Evolutionary conservation across 805 yeast species (phyloP), one percentile per base, ranked within the genome.

Genomic region (Saccharomycopsis sp.): DNA sequence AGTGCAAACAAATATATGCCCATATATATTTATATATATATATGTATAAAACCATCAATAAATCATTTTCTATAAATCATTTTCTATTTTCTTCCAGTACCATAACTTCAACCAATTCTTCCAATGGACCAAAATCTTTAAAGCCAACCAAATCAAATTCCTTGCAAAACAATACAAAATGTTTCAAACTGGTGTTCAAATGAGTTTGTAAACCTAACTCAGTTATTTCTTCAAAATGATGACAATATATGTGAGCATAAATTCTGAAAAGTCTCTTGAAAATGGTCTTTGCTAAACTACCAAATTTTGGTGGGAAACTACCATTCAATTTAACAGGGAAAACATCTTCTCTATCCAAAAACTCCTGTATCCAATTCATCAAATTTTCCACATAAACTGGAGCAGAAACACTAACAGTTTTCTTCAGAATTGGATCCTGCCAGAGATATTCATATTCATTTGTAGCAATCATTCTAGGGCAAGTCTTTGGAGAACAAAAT

Each of bases 391-490:
- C 93, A 58, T 93, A 93, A 45, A 85, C 94, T 35, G 98, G 96
- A 0, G 99, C 98, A 33, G 89, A 79, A 54, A 93, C 79, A 14
- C 93, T 81, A 6, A 85, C 77, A 0, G 98, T 97, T 50, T 81
- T 78, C 47, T 67, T 63, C 34, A 76, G 67, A 52, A 68, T 68
- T 6, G 85, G 71, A 56, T 89, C 95, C 60, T 90, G 96, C 99
- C 99, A 93, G 48, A 93, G 71, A 59, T 93, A 93, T 63, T 93
- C 98, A 59, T 88, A 90, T 66, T 89, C 97, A 50, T 83, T 93
- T 0, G 97, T 90, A 17, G 99, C 99, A 46, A 85, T 89, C 99
- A 93, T 93, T 47, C 93, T 69, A 2, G 98, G 97, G 61, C 99
- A 93, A 2, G 94, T 75, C n/a, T 68, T 63, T 2, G 97, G 97